Percentiles rank a stretch among this genome's conserved stretches.
Conservation (phyloP, 2,329 filamentous ascomycete genomes). For the Talaromyces sp. region DNA sequence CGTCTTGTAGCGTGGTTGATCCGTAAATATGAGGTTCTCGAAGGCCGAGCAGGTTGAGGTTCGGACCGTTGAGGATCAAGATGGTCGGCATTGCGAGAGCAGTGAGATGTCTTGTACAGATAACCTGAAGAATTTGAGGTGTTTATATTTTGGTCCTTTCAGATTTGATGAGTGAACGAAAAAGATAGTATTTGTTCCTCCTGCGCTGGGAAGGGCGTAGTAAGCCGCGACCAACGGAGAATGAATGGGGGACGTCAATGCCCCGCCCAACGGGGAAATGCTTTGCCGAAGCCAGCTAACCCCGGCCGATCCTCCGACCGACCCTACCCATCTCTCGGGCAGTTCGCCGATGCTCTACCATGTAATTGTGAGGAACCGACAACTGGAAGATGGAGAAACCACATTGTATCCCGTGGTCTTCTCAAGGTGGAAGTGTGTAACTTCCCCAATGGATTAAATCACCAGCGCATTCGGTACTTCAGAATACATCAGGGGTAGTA, state of each 20-base stretch:
- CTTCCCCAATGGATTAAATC: neutral
- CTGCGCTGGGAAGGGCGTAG: neutral
- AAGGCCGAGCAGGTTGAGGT: conserved; percentile 74
- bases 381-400: neutral
- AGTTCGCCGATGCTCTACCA: neutral
- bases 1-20: conserved; percentile 61
- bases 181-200: neutral
- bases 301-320: neutral
- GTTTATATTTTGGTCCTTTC: neutral
- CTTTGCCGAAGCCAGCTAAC: conserved; percentile 1
- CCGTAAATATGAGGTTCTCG: conserved; percentile 73
- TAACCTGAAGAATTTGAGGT: neutral
- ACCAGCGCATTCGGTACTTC: neutral
- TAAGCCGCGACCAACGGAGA: neutral
- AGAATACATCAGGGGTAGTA: neutral
- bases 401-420: neutral
- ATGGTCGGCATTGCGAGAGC: conserved; percentile 41
- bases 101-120: neutral
- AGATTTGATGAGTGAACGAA: neutral
- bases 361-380: neutral
- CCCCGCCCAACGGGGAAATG: conserved; percentile 3
- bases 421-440: neutral
- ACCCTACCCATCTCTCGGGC: neutral
- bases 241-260: neutral
- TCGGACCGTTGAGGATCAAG: conserved; percentile 76